Conservation (phyloP, 495 filamentous ascomycete species). For the Aspergillus indologenus region DNA sequence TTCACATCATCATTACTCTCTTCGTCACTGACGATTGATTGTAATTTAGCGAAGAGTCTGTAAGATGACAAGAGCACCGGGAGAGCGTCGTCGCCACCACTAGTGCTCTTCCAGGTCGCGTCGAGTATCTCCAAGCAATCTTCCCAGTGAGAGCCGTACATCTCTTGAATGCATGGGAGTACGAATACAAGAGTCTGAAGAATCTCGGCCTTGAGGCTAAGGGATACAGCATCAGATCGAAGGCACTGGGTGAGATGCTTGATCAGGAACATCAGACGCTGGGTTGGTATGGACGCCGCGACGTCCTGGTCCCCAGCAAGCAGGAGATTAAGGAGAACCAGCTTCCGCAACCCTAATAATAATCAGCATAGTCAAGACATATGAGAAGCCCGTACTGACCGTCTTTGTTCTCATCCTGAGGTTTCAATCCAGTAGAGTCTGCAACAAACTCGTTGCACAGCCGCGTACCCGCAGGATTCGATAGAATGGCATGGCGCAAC, state of each 20-base stretch:
- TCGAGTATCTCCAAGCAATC: constrained; percentile 58
- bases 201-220: constrained; percentile 47
- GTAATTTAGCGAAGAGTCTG: constrained; percentile 62
- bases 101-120: constrained; percentile 49
- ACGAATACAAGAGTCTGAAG: constrained; percentile 62
- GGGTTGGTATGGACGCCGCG: constrained; percentile 62
- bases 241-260: constrained; percentile 73
- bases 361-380: constrained; percentile 18
- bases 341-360: constrained; percentile 45
- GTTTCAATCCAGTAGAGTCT: constrained; percentile 53
- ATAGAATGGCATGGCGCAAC: constrained; percentile 33
- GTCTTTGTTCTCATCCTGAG: constrained; percentile 32
- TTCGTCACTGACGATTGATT: constrained; percentile 51
- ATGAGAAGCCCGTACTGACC: constrained; percentile 32
- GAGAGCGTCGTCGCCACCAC: constrained; percentile 46
- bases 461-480: constrained; percentile 37
- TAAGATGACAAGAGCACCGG: constrained; percentile 67
- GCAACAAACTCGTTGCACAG: constrained; percentile 60
- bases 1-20: constrained; percentile 83
- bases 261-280: constrained; percentile 76
- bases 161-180: constrained; percentile 65
- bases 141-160: constrained; percentile 87
- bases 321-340: constrained; percentile 58
- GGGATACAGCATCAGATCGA: constrained; percentile 45
- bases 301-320: constrained; percentile 50